phyloP scores from a whole-genome alignment of 2,329 filamentous ascomycete genomes.

The Chrysoporthe puriensis region DNA sequence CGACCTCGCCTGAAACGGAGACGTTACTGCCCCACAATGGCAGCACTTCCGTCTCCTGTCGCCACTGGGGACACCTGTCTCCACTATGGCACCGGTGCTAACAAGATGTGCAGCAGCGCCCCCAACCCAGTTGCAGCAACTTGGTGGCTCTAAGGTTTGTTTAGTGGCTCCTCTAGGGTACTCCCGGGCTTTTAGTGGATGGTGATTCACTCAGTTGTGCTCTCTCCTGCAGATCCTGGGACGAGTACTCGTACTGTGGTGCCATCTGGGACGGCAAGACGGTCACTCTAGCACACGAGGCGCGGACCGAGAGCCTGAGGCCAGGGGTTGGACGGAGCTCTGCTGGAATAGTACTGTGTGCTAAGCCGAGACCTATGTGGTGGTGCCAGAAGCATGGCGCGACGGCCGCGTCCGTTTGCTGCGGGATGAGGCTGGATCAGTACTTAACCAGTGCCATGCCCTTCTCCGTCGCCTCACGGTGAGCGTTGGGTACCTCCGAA shows the following conservation, averaged over 20 bases:
- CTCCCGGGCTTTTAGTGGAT: slow-evolving; percentile 22
- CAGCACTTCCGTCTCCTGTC: slow-evolving; percentile 26
- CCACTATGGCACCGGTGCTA: neutral
- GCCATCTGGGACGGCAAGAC: slow-evolving; percentile 5
- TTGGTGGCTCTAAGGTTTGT: slow-evolving; percentile 19
- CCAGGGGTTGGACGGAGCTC: neutral
- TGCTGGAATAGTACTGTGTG: slow-evolving; percentile 13
- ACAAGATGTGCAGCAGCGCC: slow-evolving; percentile 18
- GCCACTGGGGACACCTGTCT: slow-evolving; percentile 14
- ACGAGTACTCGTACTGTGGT: slow-evolving; percentile 3
- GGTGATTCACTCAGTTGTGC: slow-evolving; percentile 15
- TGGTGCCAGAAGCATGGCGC: slow-evolving; percentile 16
- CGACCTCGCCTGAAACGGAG: slow-evolving; percentile 44
- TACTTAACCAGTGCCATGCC: slow-evolving; percentile 27
- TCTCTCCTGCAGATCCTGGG: slow-evolving; percentile 17
- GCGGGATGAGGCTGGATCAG: slow-evolving; percentile 15
- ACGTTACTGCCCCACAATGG: slow-evolving; percentile 26
- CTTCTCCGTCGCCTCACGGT: slow-evolving; percentile 12
- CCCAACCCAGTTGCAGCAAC: slow-evolving; percentile 14
- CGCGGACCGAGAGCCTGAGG: neutral
- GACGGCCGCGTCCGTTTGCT: slow-evolving; percentile 12
- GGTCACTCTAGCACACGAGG: slow-evolving; percentile 5
- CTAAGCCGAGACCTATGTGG: slow-evolving; percentile 9
- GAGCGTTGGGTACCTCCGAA: slow-evolving; percentile 11
- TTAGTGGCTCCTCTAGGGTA: slow-evolving; percentile 21